Conservation (phyloP, 345 rosid species). For the Bretschneidera sinensis region DNA sequence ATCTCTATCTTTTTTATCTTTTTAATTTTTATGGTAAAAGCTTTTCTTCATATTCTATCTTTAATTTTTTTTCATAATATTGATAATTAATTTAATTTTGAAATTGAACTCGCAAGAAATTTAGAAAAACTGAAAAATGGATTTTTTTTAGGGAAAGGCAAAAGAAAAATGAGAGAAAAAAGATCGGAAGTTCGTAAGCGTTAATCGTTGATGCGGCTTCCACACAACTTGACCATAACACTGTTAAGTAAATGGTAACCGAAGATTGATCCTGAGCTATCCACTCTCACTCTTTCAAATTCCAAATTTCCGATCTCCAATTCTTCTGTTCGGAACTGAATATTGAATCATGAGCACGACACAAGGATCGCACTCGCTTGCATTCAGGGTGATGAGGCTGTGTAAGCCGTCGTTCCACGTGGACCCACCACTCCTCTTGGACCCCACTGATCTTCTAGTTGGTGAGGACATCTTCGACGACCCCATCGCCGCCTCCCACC, state of each 20-base stretch:
- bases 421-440: conserved; percentile 59
- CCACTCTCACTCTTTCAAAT: not conserved
- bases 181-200: too few relatives aligned
- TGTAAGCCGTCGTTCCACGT: conserved; percentile 90
- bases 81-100: too few relatives aligned
- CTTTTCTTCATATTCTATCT: too few relatives aligned
- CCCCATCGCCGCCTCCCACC: conserved; percentile 47
- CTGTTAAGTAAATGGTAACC: not conserved
- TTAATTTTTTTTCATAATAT: too few relatives aligned
- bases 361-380: conserved; percentile 83
- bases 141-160: too few relatives aligned
- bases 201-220: conserved; percentile 67
- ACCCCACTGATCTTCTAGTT: conserved; percentile 58
- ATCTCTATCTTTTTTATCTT: too few relatives aligned
- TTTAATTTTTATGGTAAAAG: too few relatives aligned
- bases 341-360: conserved; percentile 40
- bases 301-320: not conserved
- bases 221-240: too few relatives aligned
- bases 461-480: conserved; percentile 73
- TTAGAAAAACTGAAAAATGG: too few relatives aligned
- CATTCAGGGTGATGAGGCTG: conserved; percentile 93
- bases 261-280: not conserved
- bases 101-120: too few relatives aligned
- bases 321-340: not conserved
- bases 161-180: too few relatives aligned